Percentiles rank a stretch among this genome's conserved stretches.
phyloP scores from a whole-genome alignment of 202 grass and related monocot genomes.

The Zoysia matrella region DNA sequence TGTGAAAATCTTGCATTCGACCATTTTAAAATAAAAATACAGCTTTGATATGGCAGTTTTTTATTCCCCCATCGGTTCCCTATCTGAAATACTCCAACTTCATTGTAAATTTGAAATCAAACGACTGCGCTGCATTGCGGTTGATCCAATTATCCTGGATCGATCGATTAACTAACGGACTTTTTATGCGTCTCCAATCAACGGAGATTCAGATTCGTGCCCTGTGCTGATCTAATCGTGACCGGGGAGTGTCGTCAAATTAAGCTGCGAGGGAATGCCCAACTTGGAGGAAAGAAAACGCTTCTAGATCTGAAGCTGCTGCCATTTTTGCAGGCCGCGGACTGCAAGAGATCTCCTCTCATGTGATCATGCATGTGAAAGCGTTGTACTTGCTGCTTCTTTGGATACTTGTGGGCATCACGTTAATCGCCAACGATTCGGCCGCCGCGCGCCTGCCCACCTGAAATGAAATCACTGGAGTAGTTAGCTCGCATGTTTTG shows the following conservation, averaged over 20 bases:
- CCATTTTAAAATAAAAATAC: neutral
- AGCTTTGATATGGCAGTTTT: neutral
- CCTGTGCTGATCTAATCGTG: constrained; percentile 3
- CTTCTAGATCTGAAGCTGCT: neutral
- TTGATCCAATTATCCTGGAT: neutral
- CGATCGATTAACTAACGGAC: neutral
- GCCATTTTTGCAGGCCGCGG: constrained; percentile 26
- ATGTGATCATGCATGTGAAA: constrained; percentile 52
- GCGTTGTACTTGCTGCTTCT: neutral
- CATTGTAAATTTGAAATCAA: neutral
- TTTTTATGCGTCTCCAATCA: neutral
- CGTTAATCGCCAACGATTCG: constrained; percentile 41
- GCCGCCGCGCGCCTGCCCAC: constrained; percentile 18
- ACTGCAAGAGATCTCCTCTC: constrained; percentile 8
- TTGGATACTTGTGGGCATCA: constrained; percentile 54
- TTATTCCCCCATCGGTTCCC: neutral
- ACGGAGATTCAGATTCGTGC: constrained; percentile 30
- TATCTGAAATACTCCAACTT: neutral
- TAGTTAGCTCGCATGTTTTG: too few relatives aligned
- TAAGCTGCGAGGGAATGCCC: neutral
- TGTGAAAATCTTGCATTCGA: neutral
- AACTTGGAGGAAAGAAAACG: constrained; percentile 18
- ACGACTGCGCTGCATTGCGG: neutral
- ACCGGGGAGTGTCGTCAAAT: constrained; percentile 32
- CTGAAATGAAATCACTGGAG: constrained; percentile 14